Evolutionary conservation across 106 monocot species (phyloP).

Genomic region (Xerophyta viscosa): DNA sequence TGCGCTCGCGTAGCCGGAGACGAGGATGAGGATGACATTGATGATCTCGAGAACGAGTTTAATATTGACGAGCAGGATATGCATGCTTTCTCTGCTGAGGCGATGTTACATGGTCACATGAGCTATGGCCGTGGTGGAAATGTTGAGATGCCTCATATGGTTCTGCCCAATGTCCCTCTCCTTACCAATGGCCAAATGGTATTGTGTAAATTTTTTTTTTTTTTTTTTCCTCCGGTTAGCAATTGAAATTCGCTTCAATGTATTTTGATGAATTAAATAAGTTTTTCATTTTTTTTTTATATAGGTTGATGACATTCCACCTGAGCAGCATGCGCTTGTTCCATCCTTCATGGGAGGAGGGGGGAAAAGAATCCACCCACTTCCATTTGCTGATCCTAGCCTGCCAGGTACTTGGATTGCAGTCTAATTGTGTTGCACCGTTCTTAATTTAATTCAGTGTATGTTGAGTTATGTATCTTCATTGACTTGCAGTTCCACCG

Average conservation of each 20-base stretch:
- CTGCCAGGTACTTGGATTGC: slow-evolving; percentile 43
- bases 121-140: slow-evolving; percentile 82
- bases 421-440: not conserved
- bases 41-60: slow-evolving; percentile 97
- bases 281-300: no score
- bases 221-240: no score
- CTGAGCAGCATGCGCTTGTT: slow-evolving; percentile 95
- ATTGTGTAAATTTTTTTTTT: no score
- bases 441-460: not conserved
- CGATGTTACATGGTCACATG: slow-evolving; percentile 82
- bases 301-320: slow-evolving; percentile 95
- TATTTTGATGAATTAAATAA: no score
- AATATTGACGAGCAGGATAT: slow-evolving; percentile 37
- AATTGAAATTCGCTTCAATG: no score
- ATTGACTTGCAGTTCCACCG: slow-evolving; percentile 64
- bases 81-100: slow-evolving; percentile 29
- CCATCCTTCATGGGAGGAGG: slow-evolving; percentile 92
- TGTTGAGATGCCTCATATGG: slow-evolving; percentile 32
- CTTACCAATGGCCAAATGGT: slow-evolving; percentile 98
- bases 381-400: slow-evolving; percentile 72
- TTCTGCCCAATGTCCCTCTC: slow-evolving; percentile 51
- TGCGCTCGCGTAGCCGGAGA: slow-evolving; percentile 80
- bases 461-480: not conserved
- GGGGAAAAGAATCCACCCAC: slow-evolving; percentile 91
- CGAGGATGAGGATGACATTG: slow-evolving; percentile 87